Percentiles rank a stretch among this genome's conserved stretches.
Evolutionary conservation across 345 rosid species (phyloP).

Genomic region (Aegle marmelos): DNA sequence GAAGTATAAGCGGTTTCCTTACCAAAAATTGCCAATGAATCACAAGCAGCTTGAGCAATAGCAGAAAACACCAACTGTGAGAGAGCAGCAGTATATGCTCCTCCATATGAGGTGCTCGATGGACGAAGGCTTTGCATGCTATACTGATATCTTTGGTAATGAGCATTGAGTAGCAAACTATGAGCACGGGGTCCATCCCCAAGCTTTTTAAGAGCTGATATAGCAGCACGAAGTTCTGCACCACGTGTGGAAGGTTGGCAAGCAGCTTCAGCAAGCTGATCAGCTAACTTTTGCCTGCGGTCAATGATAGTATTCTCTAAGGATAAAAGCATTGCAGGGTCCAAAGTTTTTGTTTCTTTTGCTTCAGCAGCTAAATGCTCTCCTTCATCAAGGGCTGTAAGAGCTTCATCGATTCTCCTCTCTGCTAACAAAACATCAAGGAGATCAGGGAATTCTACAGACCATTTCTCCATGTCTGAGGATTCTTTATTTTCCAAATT

Average conservation of each 20-base stretch:
- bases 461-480: constrained; percentile 87
- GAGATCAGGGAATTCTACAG: constrained; percentile 77
- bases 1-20: constrained; percentile 86
- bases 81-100: constrained; percentile 98
- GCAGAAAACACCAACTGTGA: constrained; percentile 97
- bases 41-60: constrained; percentile 91
- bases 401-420: constrained; percentile 93
- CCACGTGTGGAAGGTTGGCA: constrained; percentile 96
- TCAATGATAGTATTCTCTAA: constrained; percentile 60
- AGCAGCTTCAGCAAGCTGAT: constrained; percentile 95
- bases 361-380: constrained; percentile 65
- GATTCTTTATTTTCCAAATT: constrained; percentile 54
- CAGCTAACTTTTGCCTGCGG: constrained; percentile 82
- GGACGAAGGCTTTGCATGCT: constrained; percentile 96
- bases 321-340: constrained; percentile 42
- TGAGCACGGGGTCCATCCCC: constrained; percentile 99
- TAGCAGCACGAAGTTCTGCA: constrained; percentile 88
- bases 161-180: constrained; percentile 85
- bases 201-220: constrained; percentile 88
- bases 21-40: constrained; percentile 81
- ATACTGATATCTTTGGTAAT: constrained; percentile 79
- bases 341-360: constrained; percentile 49
- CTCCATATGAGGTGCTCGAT: constrained; percentile 94
- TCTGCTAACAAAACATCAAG: constrained; percentile 95
- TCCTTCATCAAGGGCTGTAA: constrained; percentile 85